Evolutionary conservation across 805 yeast species (phyloP), one percentile per base, ranked within the genome.

Genomic region (Komagataella mondaviorum): DNA sequence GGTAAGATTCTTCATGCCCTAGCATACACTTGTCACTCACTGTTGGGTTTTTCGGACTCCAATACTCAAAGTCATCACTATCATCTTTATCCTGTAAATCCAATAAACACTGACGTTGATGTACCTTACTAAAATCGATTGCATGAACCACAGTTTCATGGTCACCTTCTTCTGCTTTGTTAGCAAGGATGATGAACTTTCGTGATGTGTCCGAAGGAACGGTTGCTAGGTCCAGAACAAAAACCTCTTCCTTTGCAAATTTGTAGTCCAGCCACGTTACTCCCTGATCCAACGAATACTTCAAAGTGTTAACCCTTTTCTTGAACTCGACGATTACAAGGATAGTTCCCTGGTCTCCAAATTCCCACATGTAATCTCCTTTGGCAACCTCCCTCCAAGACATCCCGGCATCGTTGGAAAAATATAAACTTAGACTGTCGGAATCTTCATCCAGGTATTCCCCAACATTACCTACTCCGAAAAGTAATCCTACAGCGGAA

Each of bases 401-500:
- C 14, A 80, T 68, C 53, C 99, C 99, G 2, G 93, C 99, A 67
- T 93, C 98, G n/a, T 76, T 71, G 3, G 96, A 81, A 54, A 93
- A 66, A 61, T 77, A 93, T 14, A 30, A 30, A 0, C 96, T 87
- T 1, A 84, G 71, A 0, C 83, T 75, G 48, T 81, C 77, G 3
- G 73, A 71, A 45, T 63, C 55, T 1, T 58, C 50, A 4, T 66
- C 68, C 51, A 91, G 68, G 6, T 58, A 54, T 24, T 73, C 76
- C 6, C 97, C 98, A 49, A 88, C 96, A 61, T 85, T 89, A 30
- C 99, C 99, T n/a, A 85, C 79, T n/a, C 85, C 97, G 56, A 93
- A 71, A 75, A 91, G 67, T 68, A 89, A 68, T 1, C 99, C 99
- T 17, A 84, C 73, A 0, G 98, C 98, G 7, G 96, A 83, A 0